Base-by-base conservation (phyloP, 257 asterid species). In the Solanum clarkiae region DNA sequence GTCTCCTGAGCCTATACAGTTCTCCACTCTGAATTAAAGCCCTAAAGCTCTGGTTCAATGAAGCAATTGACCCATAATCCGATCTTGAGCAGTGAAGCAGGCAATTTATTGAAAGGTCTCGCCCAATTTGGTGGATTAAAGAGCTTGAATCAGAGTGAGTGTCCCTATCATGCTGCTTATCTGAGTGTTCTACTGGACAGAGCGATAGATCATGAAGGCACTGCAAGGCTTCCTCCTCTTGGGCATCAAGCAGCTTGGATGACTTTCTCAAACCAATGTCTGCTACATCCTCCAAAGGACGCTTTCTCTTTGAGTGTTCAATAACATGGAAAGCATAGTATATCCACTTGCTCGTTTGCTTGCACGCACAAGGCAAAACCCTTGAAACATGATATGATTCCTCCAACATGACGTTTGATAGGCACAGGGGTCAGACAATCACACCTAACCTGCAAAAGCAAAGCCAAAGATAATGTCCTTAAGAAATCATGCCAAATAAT, bases 301-400 rank as follows among this genome's bases (percentile, higher is more conserved):
- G 91, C 83, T 92, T 93, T 80, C 86, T 86, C 51, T 88, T 90
- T 51, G 88, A 91, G 54, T 86, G 81, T 66, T 90, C 93, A 1
- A 88, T 84, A 4, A 88, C 85, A n/a, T 51, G 82, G 84, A 85
- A 91, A 71, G 86, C 84, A 91, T 90, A 89, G 75, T 74, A 88
- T 18, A 54, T 86, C 94, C 96, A 92, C 45, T 77, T 88, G 83
- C 87, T 80, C 66, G 88, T 94, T 56, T 84, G 87, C 69, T 91
- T 95, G 18, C 91, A 86, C 40, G 86, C 84, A 83, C 88, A 86
- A 18, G 92, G 90, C 71, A 89, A 90, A 72, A 90, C 93, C 84
- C 93, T 86, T 9, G 95, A 86, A 45, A 93, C 92, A 87, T 91
- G 80, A 89, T 89, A 90, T 66, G 94, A 85, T 53, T 92, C 92